Base-by-base conservation (phyloP, 306 rosid species). In the Arachis hypogaea region DNA sequence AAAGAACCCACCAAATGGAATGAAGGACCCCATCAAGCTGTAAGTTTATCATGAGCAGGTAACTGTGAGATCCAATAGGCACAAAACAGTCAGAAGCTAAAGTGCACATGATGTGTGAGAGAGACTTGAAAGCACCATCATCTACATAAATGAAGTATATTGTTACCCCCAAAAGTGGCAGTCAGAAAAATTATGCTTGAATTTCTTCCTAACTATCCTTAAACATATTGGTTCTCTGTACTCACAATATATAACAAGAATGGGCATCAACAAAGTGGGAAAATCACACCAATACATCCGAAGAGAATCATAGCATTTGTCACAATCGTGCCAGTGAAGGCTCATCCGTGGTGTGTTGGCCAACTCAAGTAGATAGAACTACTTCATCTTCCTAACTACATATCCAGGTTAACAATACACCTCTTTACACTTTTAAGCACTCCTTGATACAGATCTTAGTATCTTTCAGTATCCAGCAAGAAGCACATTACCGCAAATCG, bases 21-120 rank as follows among this genome's bases (percentile, higher is more conserved):
- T 91, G 65, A 94, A 94, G 72, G 98, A 94, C 76, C 96, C 92
- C 94, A 94, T 79, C 82, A 94, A 91, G 82, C 98, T 94, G 98
- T 73, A 88, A 85, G 85, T 75, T 81, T 73, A 88, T 82, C 90
- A 92, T 84, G 85, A 93, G 88, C 86, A 91, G 49, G 89, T 71
- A 79, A 87, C 85, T 79, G 85, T 93, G 87, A 88, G 97, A 87
- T 79, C 84, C 86, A 82, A 81, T 75, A 74, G 66, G 86, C 84
- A 86, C 71, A 77, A 65, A 74, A 80, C 71, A 81, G 84, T 81
- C 80, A 86, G 83, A 85, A 78, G 80, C 71, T 69, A 78, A 77
- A 91, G 76, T 73, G 62, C 61, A 74, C 72, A 63, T 58, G 52
- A 60, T 7, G 33, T 7, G 33, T 14, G 28, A 74, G 33, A 74